These are phyloP conservation scores for Pseudodiploospora longispora DNA, from an alignment of 2,329 filamentous ascomycete genomes.

Conservation along the genomic window DNA sequence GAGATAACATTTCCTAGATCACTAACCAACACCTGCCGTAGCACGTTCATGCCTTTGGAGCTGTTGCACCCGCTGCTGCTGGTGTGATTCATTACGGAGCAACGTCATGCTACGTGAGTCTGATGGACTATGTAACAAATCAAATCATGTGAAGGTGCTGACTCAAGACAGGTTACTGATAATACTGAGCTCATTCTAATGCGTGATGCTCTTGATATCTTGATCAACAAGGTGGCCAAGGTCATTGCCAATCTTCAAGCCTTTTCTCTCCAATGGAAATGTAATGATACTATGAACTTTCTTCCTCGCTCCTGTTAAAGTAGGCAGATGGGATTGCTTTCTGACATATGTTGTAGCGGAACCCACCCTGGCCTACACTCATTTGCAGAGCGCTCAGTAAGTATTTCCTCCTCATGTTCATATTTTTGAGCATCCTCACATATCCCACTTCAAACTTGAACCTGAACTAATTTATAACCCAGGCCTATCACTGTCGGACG, in stretches of 20 bases:
- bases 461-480: background rate
- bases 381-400: conserved; percentile 53
- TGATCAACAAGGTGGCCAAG: conserved; percentile 70
- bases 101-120: background rate
- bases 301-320: background rate
- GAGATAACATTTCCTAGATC: background rate
- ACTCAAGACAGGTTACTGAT: conserved; percentile 48
- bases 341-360: conserved; percentile 21
- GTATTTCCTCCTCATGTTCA: background rate
- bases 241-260: conserved; percentile 65
- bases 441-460: no score
- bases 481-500: conserved; percentile 12
- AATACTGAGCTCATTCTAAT: conserved; percentile 71
- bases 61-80: conserved; percentile 65
- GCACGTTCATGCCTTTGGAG: conserved; percentile 68
- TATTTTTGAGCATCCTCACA: background rate
- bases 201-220: conserved; percentile 56
- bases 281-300: conserved; percentile 18
- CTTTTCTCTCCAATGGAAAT: conserved; percentile 68
- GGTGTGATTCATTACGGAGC: conserved; percentile 72
- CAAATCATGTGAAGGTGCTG: no score
- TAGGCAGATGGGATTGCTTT: background rate
- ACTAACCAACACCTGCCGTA: conserved; percentile 17
- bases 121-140: background rate
- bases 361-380: conserved; percentile 70